Evolutionary conservation across 495 filamentous ascomycete species (phyloP).

Genomic region (Aspergillus conjunctus): DNA sequence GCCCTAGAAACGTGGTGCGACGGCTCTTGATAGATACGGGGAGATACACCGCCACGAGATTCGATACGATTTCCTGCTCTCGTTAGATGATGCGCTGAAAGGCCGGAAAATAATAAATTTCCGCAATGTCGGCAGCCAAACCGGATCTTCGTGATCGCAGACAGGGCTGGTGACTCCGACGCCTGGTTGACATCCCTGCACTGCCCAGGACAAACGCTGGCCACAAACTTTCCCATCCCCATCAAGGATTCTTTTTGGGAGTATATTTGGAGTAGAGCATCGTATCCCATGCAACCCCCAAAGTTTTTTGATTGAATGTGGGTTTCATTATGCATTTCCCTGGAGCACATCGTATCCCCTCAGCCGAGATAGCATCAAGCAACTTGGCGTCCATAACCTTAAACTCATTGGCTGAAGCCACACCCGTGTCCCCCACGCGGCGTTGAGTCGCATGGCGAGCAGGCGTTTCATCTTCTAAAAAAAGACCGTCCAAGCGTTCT

Average conservation of each 20-base stretch:
- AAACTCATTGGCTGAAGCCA: not conserved
- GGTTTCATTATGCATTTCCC: not conserved
- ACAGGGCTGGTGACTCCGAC: not conserved
- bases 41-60: not conserved
- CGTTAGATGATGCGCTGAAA: not conserved
- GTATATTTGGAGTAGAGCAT: not conserved
- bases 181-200: not conserved
- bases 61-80: not conserved
- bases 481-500: not conserved
- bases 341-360: not conserved
- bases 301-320: not conserved
- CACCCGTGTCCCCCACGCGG: not conserved
- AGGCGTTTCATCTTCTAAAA: slow-evolving; percentile 4
- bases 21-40: not conserved
- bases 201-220: not conserved
- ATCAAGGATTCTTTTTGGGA: not conserved
- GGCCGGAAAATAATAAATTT: not conserved
- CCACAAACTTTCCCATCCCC: not conserved
- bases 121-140: not conserved
- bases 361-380: not conserved
- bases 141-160: not conserved
- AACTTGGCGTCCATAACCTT: not conserved
- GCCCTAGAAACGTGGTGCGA: too few species aligned
- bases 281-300: not conserved
- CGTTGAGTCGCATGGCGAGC: not conserved